Evolutionary conservation across 176 grass and related monocot species (phyloP).

Genomic region (Carex myosuroides): DNA sequence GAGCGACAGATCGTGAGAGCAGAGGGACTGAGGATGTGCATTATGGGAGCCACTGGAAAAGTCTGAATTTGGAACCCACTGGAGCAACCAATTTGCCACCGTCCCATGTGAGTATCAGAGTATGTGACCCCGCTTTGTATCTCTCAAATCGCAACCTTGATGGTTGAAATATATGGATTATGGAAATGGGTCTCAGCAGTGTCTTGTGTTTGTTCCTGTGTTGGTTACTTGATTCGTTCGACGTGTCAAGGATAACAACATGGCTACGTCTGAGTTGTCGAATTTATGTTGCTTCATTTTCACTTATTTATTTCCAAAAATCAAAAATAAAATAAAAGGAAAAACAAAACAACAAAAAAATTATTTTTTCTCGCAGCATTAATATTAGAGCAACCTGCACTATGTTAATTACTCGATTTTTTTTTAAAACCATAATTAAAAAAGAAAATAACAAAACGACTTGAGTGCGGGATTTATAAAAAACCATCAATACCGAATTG

Average conservation of each 20-base stretch:
- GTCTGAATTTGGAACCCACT: slow-evolving; percentile 21
- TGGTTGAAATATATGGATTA: neutral
- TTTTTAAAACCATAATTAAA: no score
- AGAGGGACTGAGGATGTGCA: neutral
- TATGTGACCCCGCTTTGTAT: neutral
- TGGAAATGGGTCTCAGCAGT: neutral
- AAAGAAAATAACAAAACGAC: no score
- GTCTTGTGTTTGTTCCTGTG: neutral
- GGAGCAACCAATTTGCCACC: slow-evolving; percentile 9
- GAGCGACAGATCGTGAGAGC: neutral
- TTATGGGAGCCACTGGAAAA: neutral
- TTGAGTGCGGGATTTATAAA: no score
- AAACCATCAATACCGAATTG: no score
- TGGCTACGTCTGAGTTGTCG: neutral
- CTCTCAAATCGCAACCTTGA: neutral
- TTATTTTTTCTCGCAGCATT: no score
- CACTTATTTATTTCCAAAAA: neutral
- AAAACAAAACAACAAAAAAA: no score
- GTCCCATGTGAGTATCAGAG: neutral
- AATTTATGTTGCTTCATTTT: neutral
- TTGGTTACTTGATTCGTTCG: neutral
- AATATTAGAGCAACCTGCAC: no score
- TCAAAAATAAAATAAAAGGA: no score
- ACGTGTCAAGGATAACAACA: neutral
- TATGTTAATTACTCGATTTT: no score